These are phyloP conservation scores for Cryomyces antarcticus DNA, from an alignment of 495 filamentous ascomycete species.

Conservation along the genomic window DNA sequence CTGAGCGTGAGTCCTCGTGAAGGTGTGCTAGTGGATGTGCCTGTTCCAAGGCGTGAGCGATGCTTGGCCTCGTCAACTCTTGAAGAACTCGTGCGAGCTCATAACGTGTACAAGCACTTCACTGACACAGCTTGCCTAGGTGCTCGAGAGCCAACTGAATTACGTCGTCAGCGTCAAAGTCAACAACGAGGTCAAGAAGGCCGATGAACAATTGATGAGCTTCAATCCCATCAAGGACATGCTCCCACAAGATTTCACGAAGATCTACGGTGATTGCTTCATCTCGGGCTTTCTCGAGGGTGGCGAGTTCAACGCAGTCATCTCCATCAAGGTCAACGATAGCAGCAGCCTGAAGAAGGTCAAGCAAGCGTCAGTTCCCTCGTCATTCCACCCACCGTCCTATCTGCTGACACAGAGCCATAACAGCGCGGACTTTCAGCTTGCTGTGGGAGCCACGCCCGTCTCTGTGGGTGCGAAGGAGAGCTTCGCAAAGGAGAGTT, in stretches of 20 bases:
- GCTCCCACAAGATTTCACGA: conserved; percentile 12
- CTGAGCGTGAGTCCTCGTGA: too few relatives aligned
- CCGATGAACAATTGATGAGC: conserved; percentile 8
- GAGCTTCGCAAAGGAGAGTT: too few relatives aligned
- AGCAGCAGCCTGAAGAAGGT: conserved; percentile 14
- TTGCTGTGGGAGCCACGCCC: too few relatives aligned
- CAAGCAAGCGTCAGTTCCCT: conserved; percentile 11
- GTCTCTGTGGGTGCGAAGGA: too few relatives aligned
- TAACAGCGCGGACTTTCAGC: too few relatives aligned
- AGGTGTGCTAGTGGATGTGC: too few relatives aligned
- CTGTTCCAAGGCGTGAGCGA: too few relatives aligned
- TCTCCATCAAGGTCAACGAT: conserved; percentile 16
- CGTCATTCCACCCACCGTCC: conserved; percentile 13
- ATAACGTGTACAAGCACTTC: too few relatives aligned
- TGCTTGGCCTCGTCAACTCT: too few relatives aligned
- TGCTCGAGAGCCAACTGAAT: conserved; percentile 20
- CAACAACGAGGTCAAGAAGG: conserved; percentile 13
- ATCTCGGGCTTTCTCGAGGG: conserved; percentile 20
- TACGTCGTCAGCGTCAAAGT: conserved; percentile 21
- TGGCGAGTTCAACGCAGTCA: conserved; percentile 18
- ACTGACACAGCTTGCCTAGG: background rate
- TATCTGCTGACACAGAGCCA: conserved; percentile 2
- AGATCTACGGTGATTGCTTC: conserved; percentile 20
- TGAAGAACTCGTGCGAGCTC: too few relatives aligned
- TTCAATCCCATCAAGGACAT: conserved; percentile 15